These are phyloP conservation scores for Penicillium sp. DNA, from an alignment of 2,329 filamentous ascomycete genomes.

Conservation along the genomic window DNA sequence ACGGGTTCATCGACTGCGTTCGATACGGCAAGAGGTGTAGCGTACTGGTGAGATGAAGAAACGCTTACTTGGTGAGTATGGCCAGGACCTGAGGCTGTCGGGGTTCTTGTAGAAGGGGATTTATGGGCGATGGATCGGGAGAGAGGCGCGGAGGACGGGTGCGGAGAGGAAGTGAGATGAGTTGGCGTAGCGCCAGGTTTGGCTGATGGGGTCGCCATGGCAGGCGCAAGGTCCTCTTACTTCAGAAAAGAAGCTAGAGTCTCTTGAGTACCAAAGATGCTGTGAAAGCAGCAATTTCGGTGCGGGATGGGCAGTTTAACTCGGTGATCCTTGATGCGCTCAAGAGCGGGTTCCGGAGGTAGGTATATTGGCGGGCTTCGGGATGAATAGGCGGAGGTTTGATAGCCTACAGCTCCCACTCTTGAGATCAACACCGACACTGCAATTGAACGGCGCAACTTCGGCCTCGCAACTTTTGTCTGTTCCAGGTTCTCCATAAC, in stretches of 20 bases:
- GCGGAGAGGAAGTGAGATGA: conserved; percentile 46
- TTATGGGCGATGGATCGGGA: conserved; percentile 44
- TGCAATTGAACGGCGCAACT: conserved; percentile 3
- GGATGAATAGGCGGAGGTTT: not conserved
- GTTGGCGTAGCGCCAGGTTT: conserved; percentile 47
- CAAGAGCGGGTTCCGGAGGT: not conserved
- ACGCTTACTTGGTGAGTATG: conserved; percentile 36
- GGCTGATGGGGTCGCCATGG: conserved; percentile 48
- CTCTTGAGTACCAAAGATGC: not conserved
- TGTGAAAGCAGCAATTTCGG: not conserved
- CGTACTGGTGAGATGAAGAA: conserved; percentile 43
- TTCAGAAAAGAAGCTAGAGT: not conserved
- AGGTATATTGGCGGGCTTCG: not conserved
- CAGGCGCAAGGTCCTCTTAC: not conserved
- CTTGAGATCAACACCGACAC: not conserved
- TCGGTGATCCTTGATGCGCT: not conserved
- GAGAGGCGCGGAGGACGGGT: conserved; percentile 42
- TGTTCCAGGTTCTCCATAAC: not conserved
- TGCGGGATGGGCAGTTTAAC: not conserved
- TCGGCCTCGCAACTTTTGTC: not conserved
- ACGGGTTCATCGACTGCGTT: conserved; percentile 43
- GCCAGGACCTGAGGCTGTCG: conserved; percentile 40
- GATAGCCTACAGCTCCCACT: not conserved
- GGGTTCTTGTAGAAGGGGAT: conserved; percentile 47
- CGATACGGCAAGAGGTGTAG: conserved; percentile 43